Evolutionary conservation across 192 early-diverging fungal species (phyloP).

Genomic region (Chytriomyces confervae): DNA sequence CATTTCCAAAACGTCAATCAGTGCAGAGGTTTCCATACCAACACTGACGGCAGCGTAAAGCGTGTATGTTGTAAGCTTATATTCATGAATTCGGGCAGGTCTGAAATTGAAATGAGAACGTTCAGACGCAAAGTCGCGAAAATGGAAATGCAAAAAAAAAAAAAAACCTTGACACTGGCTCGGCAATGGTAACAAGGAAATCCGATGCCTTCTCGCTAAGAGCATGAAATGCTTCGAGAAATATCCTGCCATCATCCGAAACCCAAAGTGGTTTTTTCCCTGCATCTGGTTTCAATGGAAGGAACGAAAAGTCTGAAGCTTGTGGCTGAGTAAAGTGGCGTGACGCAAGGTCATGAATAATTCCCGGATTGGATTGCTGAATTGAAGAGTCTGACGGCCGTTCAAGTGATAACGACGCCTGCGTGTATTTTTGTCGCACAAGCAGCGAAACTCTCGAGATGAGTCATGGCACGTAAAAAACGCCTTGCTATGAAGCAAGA

Average conservation of each 20-base stretch:
- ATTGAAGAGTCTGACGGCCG: not conserved
- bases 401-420: slow-evolving; percentile 19
- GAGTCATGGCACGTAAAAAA: too few species aligned
- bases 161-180: slow-evolving; percentile 70
- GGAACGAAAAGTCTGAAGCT: slow-evolving; percentile 41
- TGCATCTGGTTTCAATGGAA: slow-evolving; percentile 81
- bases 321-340: slow-evolving; percentile 21
- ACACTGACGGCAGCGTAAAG: slow-evolving; percentile 98
- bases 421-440: too few species aligned
- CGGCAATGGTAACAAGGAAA: slow-evolving; percentile 95
- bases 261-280: slow-evolving; percentile 91
- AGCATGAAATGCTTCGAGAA: slow-evolving; percentile 95
- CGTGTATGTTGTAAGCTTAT: slow-evolving; percentile 93
- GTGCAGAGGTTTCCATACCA: slow-evolving; percentile 90
- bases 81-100: slow-evolving; percentile 81
- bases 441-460: too few species aligned
- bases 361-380: not conserved
- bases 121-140: not conserved
- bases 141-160: not conserved
- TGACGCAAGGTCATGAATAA: slow-evolving; percentile 4
- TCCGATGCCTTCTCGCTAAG: slow-evolving; percentile 93
- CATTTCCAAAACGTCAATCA: slow-evolving; percentile 85
- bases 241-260: slow-evolving; percentile 83
- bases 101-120: not conserved
- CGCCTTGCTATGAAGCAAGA: too few species aligned